A percentile compares a stretch with the other conserved stretches of the same genome.
These are phyloP conservation scores for Striga hermonthica DNA, from an alignment of 305 asterid species.

Conservation along the genomic window DNA sequence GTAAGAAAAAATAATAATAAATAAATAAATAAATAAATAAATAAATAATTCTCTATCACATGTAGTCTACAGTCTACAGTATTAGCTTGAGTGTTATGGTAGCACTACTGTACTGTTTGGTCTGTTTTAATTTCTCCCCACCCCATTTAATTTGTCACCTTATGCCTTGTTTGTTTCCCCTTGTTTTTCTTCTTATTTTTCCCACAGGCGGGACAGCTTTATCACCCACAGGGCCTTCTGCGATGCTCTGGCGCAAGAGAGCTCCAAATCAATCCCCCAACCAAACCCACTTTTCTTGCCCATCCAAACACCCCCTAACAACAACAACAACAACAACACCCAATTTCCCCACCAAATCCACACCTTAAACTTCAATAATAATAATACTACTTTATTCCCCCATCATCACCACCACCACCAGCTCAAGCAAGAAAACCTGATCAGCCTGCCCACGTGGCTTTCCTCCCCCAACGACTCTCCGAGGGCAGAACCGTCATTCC, in stretches of 20 bases:
- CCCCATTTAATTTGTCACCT: slow-evolving; percentile 41
- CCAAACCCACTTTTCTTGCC: slow-evolving; percentile 33
- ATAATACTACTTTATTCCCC: slow-evolving; percentile 23
- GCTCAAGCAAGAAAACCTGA: slow-evolving; percentile 50
- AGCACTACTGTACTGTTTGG: no score
- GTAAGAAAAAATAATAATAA: slow-evolving; percentile 24
- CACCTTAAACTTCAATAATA: slow-evolving; percentile 25
- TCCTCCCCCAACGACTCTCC: slow-evolving; percentile 25
- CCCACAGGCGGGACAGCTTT: slow-evolving; percentile 77
- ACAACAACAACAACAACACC: slow-evolving; percentile 12
- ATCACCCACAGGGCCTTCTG: slow-evolving; percentile 90
- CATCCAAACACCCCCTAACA: slow-evolving; percentile 40
- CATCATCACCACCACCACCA: background rate
- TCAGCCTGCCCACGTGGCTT: slow-evolving; percentile 56
- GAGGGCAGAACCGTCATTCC: slow-evolving; percentile 31
- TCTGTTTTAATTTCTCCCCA: slow-evolving; percentile 23
- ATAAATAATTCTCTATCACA: background rate
- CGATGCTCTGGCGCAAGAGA: slow-evolving; percentile 80
- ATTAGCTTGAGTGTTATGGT: no score
- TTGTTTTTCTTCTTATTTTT: slow-evolving; percentile 16
- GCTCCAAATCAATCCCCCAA: slow-evolving; percentile 42
- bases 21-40: slow-evolving; percentile 6
- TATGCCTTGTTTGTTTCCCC: slow-evolving; percentile 42
- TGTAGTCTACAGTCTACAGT: no score
- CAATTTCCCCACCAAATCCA: slow-evolving; percentile 29